Conservation (phyloP, 495 filamentous ascomycete genomes). For the Viridothelium virens region DNA sequence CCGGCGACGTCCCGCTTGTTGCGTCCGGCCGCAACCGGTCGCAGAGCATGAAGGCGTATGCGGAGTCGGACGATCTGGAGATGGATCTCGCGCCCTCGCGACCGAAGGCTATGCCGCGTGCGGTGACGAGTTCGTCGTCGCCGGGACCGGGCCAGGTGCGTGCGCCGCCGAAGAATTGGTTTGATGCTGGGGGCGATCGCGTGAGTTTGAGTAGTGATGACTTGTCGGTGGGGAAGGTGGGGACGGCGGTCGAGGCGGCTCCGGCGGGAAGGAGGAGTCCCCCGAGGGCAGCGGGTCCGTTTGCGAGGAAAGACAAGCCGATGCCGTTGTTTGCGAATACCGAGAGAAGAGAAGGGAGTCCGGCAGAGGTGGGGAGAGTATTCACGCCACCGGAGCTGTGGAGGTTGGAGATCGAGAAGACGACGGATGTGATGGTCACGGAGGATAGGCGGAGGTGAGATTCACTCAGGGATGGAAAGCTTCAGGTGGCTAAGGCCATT, state of each 20-base stretch:
- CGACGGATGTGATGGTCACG: not conserved
- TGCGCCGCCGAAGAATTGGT: not conserved
- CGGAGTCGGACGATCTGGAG: not conserved
- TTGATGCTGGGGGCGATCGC: not conserved
- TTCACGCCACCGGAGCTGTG: not conserved
- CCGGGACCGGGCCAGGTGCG: not conserved
- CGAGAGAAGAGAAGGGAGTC: not conserved
- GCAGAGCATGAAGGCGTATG: not conserved
- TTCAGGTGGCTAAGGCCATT: not conserved
- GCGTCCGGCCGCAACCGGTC: not conserved
- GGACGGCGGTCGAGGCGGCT: not conserved
- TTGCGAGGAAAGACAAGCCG: not conserved
- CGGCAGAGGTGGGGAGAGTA: not conserved
- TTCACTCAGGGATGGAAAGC: not conserved
- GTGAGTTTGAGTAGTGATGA: slow-evolving; percentile 1
- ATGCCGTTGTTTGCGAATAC: not conserved
- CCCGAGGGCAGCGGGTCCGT: not conserved
- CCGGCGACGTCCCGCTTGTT: not conserved
- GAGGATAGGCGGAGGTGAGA: slow-evolving; percentile 1
- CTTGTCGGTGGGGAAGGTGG: not conserved
- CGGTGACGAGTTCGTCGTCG: not conserved
- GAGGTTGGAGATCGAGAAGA: slow-evolving; percentile 5
- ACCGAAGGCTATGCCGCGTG: not conserved
- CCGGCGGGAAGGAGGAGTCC: not conserved
- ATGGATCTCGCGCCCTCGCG: not conserved